Evolutionary conservation across 148 eudicot species (phyloP).

Genomic region (Rhododendron ferrugineum): DNA sequence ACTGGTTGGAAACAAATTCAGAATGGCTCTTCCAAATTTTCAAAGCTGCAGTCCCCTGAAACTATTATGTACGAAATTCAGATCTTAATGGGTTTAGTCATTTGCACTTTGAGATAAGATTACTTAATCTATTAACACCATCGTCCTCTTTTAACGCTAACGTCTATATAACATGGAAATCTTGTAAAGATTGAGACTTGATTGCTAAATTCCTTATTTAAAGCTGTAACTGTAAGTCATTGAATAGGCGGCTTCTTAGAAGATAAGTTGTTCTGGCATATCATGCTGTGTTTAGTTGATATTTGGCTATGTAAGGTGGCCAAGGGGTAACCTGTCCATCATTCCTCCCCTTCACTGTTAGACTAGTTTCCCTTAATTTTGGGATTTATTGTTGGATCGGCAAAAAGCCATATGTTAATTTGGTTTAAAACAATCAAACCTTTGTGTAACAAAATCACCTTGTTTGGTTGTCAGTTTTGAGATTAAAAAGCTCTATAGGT

Average conservation of each 20-base stretch:
- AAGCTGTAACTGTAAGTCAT: neutral
- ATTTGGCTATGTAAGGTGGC: neutral
- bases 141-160: neutral
- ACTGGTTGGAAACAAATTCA: neutral
- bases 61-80: neutral
- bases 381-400: neutral
- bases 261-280: neutral
- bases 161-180: neutral
- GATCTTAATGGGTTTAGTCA: neutral
- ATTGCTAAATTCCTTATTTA: neutral
- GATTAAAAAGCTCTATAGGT: too few relatives aligned
- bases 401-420: neutral
- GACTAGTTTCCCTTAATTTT: neutral
- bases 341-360: neutral
- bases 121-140: neutral
- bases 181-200: neutral
- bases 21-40: neutral
- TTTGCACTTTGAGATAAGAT: neutral
- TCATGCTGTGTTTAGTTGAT: neutral
- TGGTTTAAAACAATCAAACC: neutral
- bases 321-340: neutral
- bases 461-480: too few relatives aligned
- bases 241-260: neutral
- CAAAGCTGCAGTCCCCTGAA: neutral
- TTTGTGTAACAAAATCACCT: too few relatives aligned